Conservation (phyloP, 2,329 filamentous ascomycete species). For the Elsinoe fawcettii region DNA sequence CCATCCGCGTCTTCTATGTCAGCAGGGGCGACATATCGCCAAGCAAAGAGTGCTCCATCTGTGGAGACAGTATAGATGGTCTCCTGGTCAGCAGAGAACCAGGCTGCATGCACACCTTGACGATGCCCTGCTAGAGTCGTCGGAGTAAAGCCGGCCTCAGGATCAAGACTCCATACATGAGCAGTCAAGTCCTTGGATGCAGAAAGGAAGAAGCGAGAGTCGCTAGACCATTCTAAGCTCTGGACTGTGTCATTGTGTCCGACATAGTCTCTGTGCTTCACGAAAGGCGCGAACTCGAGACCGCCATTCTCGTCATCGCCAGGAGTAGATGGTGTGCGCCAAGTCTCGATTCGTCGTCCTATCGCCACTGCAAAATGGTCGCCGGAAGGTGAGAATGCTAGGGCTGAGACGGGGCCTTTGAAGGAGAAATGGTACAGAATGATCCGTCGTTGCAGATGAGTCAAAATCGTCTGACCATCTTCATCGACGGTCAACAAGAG, state of each 20-base stretch:
- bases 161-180: slow-evolving; percentile 86
- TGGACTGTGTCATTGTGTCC: slow-evolving; percentile 84
- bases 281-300: slow-evolving; percentile 90
- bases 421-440: slow-evolving; percentile 95
- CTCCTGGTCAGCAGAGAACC: slow-evolving; percentile 92
- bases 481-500: slow-evolving; percentile 89
- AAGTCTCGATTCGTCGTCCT: slow-evolving; percentile 83
- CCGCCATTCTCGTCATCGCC: slow-evolving; percentile 64
- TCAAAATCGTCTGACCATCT: slow-evolving; percentile 87
- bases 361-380: slow-evolving; percentile 83
- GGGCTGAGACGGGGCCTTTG: slow-evolving; percentile 68
- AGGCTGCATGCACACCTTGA: slow-evolving; percentile 86
- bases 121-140: slow-evolving; percentile 87
- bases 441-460: slow-evolving; percentile 78
- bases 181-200: slow-evolving; percentile 87
- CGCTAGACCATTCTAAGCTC: slow-evolving; percentile 88
- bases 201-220: slow-evolving; percentile 91
- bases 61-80: slow-evolving; percentile 94
- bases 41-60: slow-evolving; percentile 92
- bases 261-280: slow-evolving; percentile 74
- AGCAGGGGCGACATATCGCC: slow-evolving; percentile 67
- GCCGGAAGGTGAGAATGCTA: slow-evolving; percentile 86
- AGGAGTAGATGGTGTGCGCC: slow-evolving; percentile 88
- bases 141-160: slow-evolving; percentile 79
- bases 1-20: slow-evolving; percentile 47